phyloP scores from a whole-genome alignment of 2,329 filamentous ascomycete species.

The Penicillium crustosum region DNA sequence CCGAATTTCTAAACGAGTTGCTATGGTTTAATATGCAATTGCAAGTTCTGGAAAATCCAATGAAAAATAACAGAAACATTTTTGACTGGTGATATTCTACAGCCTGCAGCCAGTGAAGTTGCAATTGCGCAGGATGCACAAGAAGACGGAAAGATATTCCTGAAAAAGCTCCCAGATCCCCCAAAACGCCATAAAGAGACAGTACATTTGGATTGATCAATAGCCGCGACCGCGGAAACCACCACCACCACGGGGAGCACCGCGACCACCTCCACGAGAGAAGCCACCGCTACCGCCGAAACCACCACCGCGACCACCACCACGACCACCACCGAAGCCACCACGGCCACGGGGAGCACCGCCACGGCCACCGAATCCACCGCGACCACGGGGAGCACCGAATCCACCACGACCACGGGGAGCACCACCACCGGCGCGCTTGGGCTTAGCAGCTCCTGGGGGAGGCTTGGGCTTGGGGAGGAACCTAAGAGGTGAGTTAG shows the following conservation, averaged over 20 bases:
- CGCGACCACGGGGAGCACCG: conserved; percentile 38
- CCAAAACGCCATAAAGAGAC: conserved; percentile 47
- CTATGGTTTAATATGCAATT: not conserved
- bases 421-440: conserved; percentile 60
- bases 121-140: conserved; percentile 39
- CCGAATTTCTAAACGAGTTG: not conserved
- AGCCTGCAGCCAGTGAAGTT: conserved; percentile 31
- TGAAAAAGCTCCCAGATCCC: conserved; percentile 42
- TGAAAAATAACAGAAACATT: conserved; percentile 19
- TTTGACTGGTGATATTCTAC: conserved; percentile 35
- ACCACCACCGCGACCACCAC: conserved; percentile 23
- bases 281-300: conserved; percentile 21
- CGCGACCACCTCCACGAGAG: conserved; percentile 14
- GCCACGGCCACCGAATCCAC: conserved; percentile 24
- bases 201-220: conserved; percentile 29
- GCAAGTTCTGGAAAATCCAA: not conserved
- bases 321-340: conserved; percentile 23
- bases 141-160: conserved; percentile 38
- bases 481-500: conserved; percentile 57
- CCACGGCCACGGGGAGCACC: conserved; percentile 25
- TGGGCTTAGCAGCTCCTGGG: conserved; percentile 66
- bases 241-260: conserved; percentile 18
- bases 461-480: conserved; percentile 84
- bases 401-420: conserved; percentile 49
- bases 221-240: conserved; percentile 30